Evolutionary conservation across 331 rosid genomes (phyloP).

Genomic region (Prunus yedoensis): DNA sequence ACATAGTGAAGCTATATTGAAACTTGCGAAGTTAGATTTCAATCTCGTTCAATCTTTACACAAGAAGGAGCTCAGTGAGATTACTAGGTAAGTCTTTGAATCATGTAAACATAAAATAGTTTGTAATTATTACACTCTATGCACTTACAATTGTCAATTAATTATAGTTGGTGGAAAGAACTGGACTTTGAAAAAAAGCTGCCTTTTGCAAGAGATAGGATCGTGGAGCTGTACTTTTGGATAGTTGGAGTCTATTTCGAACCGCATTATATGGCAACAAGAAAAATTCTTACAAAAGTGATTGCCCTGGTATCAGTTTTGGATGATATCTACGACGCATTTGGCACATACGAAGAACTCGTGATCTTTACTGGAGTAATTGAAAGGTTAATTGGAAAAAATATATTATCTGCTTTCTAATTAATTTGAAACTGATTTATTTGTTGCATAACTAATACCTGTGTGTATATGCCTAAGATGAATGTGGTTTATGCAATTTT

Average conservation of each 20-base stretch:
- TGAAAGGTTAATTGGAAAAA: too few relatives aligned
- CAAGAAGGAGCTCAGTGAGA: neutral
- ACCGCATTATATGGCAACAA: too few relatives aligned
- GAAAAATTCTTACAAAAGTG: conserved; percentile 19
- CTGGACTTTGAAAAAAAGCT: conserved; percentile 1
- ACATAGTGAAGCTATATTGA: neutral
- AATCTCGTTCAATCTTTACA: neutral
- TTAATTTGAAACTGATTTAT: too few relatives aligned
- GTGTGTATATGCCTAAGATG: conserved; percentile 24
- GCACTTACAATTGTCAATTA: too few relatives aligned
- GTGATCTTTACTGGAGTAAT: too few relatives aligned
- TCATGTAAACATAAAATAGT: neutral
- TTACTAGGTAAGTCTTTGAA: neutral
- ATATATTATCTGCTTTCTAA: too few relatives aligned
- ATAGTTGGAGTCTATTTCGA: too few relatives aligned
- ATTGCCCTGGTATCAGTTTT: neutral
- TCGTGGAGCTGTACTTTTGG: too few relatives aligned
- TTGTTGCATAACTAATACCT: neutral
- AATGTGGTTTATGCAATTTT: conserved; percentile 14
- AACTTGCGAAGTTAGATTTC: neutral
- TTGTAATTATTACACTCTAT: too few relatives aligned
- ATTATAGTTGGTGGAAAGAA: conserved; percentile 42
- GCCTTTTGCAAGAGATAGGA: too few relatives aligned
- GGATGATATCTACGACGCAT: too few relatives aligned
- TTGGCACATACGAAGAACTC: too few relatives aligned